Base-by-base conservation (phyloP, 192 early-diverging fungal genomes). In the Piromyces sp. region DNA sequence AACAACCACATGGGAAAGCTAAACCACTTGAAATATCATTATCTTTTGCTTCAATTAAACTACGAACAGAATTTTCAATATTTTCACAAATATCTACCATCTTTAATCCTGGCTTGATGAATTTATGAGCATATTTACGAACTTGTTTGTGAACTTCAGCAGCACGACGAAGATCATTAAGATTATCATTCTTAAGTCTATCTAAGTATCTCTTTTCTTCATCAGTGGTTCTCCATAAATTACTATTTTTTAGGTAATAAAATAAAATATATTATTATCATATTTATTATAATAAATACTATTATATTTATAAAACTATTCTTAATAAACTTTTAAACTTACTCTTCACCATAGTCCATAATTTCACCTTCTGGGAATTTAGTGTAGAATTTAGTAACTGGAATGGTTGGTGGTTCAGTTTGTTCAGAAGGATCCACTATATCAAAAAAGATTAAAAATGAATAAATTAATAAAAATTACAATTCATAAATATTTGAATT, bases 141-240 rank as follows among this genome's bases (percentile, higher is more conserved):
- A 98, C 97, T 87, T 94, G 89, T 83, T 96, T 91, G 84, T 99
- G 97, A 28, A 98, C 96, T 86, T 99, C 97, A 22, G 96, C 96
- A 6, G 95, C 95, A 58, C 90, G 88, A 29, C 97, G 91, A 79
- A 95, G 85, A 30, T 98, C 94, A 80, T 93, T 93, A 84, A 95
- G 92, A 81, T 94, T 86, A 83, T 95, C 88, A 83, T 89, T 86
- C 81, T 90, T 86, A 42, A 91, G 84, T 14, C 94, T 88, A 83
- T 99, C 97, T 80, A 92, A 83, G 29, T 92, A 88, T 11, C 96
- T 88, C 88, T 96, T 97, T 86, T 99, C 97, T 86, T 97, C 97
- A 85, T 89, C 92, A 0, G 97, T 98, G 0, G 91, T 94, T 83
- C 96, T 92, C 88, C 89, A 93, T 19, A 91, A 84, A 87, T 98